A percentile compares a stretch with the other conserved stretches of the same genome.
Evolutionary conservation across 73 alveolate genomes (phyloP).

Genomic region (Urostyla sp.): DNA sequence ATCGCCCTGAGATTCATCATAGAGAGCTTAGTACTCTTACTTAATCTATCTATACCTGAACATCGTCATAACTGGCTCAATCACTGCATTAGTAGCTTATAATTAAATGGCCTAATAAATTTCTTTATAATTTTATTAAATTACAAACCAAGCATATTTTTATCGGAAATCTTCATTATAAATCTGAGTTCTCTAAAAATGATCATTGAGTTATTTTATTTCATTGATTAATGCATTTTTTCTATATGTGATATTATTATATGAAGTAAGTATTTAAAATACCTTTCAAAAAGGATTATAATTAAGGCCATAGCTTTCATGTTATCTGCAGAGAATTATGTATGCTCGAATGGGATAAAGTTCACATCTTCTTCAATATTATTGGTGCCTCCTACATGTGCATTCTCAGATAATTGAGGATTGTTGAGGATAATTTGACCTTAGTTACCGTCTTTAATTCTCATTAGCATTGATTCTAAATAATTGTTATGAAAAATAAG

Average conservation of each 20-base stretch:
- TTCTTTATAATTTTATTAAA: too few species aligned
- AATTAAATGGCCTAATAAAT: slow-evolving; percentile 61
- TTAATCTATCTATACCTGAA: slow-evolving; percentile 64
- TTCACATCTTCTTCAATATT: slow-evolving; percentile 26
- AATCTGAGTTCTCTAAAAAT: slow-evolving; percentile 7
- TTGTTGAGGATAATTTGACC: slow-evolving; percentile 6
- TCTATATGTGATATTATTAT: slow-evolving; percentile 4
- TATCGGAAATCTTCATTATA: slow-evolving; percentile 63
- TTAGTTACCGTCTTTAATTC: slow-evolving; percentile 23
- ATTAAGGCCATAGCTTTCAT: slow-evolving; percentile 62
- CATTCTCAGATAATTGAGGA: background rate
- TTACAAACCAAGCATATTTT: slow-evolving; percentile 72
- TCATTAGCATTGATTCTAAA: slow-evolving; percentile 22
- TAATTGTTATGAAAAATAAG: background rate
- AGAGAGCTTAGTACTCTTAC: slow-evolving; percentile 11
- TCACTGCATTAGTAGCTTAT: slow-evolving; percentile 61
- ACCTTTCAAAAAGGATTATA: slow-evolving; percentile 66
- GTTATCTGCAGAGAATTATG: slow-evolving; percentile 43
- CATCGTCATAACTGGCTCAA: slow-evolving; percentile 69
- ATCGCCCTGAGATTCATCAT: background rate
- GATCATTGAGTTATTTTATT: slow-evolving; percentile 48
- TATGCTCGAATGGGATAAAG: slow-evolving; percentile 65
- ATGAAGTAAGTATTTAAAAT: background rate
- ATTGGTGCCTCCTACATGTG: background rate
- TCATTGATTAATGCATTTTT: slow-evolving; percentile 59